Evolutionary conservation across 2,329 filamentous ascomycete species (phyloP), one percentile per base, ranked within the genome.

Genomic region (Acrocalymma vagum): DNA sequence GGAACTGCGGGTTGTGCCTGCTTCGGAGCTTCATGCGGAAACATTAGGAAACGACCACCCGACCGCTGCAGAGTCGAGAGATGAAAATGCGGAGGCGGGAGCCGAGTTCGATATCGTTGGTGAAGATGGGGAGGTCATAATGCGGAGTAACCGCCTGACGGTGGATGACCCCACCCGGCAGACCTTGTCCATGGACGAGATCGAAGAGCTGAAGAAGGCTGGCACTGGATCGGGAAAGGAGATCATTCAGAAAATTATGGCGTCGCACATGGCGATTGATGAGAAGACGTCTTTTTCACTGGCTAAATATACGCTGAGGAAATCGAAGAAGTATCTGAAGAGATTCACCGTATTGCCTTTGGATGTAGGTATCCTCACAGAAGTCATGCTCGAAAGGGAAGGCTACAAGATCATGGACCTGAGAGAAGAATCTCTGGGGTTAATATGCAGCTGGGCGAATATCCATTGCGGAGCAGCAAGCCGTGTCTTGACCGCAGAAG

Each of bases 221-320:
- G 88, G 86, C 9, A 84, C 85, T 3, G 86, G 86, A 5, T 89
- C 90, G 0, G 93, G 92, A 9, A 88, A 88, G 66, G 92, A 95
- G 35, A 81, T 99, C 31, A 94, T 99, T 51, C 86, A 89, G n/a
- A 95, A 92, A 72, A 84, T 99, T 17, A 82, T 99, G 70, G 80
- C 91, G 20, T 94, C 91, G 28, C 94, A 99, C 70, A 86, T 88
- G 13, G 88, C 87, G 1, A 80, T 99, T 28, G 91, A 95, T 55
- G 88, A 97, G 73, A 99, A 99, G 78, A 97, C 94, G 0, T 80
- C 85, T 1, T 99, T 95, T 63, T 95, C 91, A 3, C 77, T 96
- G 42, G 92, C 93, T 28, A 99, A 99, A 70, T 99, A 99, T 72
- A 96, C 94, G 62, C 76, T 97, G 13, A 79, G 95, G 29, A 99